Percentiles rank a stretch among this genome's conserved stretches.
These are phyloP conservation scores for Straminergon stramineum DNA, from an alignment of 225 moss, liverwort and hornwort genomes.

Conservation along the genomic window DNA sequence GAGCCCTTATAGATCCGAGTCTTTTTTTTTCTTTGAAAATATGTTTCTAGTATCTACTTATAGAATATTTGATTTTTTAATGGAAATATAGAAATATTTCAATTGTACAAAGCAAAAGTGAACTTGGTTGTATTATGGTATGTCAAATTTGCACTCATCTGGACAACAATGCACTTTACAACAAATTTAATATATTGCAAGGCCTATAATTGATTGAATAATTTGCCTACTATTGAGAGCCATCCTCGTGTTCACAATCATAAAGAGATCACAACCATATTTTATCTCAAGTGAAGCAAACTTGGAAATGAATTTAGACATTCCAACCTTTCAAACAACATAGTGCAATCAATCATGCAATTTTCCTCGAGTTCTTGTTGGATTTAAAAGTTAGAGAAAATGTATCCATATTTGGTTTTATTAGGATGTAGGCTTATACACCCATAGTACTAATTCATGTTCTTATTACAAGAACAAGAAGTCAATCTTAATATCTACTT, in stretches of 20 bases:
- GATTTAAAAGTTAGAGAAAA: not conserved
- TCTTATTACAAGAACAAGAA: not conserved
- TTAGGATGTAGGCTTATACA: not conserved
- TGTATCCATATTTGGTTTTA: not conserved
- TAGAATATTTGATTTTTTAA: not conserved
- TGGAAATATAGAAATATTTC: not conserved
- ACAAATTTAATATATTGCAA: too few relatives aligned
- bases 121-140: not conserved
- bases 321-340: not conserved
- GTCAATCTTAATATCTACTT: not conserved
- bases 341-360: not conserved
- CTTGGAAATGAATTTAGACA: not conserved
- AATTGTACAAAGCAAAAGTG: fast-evolving
- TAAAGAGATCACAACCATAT: not conserved
- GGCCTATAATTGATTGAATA: not conserved
- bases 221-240: fast-evolving
- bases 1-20: too few relatives aligned
- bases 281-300: fast-evolving
- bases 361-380: fast-evolving
- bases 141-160: fast-evolving
- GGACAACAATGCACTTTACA: not conserved
- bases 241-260: fast-evolving
- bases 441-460: fast-evolving
- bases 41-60: too few relatives aligned
- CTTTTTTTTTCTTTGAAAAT: not conserved